Evolutionary conservation across 2,329 filamentous ascomycete species (phyloP).

Genomic region (Alternaria solani): DNA sequence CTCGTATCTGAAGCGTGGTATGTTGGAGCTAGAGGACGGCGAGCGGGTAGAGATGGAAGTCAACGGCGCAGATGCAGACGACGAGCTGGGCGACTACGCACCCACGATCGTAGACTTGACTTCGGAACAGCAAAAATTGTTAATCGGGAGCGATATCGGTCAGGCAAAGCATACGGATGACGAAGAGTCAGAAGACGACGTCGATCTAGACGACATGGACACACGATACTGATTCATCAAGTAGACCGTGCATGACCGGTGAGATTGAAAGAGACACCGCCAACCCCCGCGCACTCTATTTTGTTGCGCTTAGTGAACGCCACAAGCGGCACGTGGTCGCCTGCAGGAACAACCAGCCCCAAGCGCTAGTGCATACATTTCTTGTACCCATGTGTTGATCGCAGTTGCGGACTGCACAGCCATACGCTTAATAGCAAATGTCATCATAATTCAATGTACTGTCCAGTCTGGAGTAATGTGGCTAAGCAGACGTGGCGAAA

Average conservation of each 20-base stretch:
- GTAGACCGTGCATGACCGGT: slow-evolving; percentile 33
- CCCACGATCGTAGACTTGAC: slow-evolving; percentile 66
- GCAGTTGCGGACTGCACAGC: slow-evolving; percentile 24
- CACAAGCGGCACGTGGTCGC: slow-evolving; percentile 9
- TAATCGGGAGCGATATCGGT: slow-evolving; percentile 42
- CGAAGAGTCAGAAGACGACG: slow-evolving; percentile 50
- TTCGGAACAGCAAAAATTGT: slow-evolving; percentile 51
- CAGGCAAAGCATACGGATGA: slow-evolving; percentile 27
- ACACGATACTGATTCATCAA: slow-evolving; percentile 42
- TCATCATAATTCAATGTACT: neutral
- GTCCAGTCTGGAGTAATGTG: neutral
- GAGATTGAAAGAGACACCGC: slow-evolving; percentile 20
- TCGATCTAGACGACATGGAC: slow-evolving; percentile 51
- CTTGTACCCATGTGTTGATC: slow-evolving; percentile 18
- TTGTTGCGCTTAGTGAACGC: neutral
- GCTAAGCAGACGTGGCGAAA: neutral
- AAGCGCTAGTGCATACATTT: slow-evolving; percentile 14
- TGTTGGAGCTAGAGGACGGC: slow-evolving; percentile 69
- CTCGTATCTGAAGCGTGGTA: slow-evolving; percentile 63
- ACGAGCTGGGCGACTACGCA: slow-evolving; percentile 71
- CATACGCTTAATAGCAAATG: slow-evolving; percentile 8
- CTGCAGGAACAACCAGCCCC: slow-evolving; percentile 7
- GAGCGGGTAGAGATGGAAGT: slow-evolving; percentile 68
- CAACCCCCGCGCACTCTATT: neutral
- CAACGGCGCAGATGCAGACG: slow-evolving; percentile 64